Base-by-base conservation (phyloP, 257 asterid genomes). In the Phtheirospermum japonicum region DNA sequence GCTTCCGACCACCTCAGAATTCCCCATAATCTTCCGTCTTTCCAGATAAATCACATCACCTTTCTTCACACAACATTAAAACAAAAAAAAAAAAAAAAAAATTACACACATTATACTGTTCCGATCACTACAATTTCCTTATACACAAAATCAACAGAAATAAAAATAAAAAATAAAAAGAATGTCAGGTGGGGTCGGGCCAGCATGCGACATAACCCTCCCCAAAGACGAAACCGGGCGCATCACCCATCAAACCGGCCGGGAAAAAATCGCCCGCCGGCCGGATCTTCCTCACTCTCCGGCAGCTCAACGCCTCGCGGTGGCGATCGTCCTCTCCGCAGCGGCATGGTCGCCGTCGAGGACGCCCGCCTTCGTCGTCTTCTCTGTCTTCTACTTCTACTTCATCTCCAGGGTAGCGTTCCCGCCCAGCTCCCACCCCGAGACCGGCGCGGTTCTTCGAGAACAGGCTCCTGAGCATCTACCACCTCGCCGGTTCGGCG, bases 151-250 rank as follows among this genome's bases (percentile, higher is more conserved):
- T 40, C 9, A 10, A 11, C n/a, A n/a, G n/a, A n/a, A n/a, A n/a
- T n/a, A n/a, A n/a, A n/a, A n/a, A n/a, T n/a, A 51, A 51, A 51
- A 19, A 0, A 20, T 7, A 42, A 57, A 16, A 5, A 75, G 70
- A 63, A 87, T 87, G 95, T 79, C 95, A 14, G 83, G 84, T 58
- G 89, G 87, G 18, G 83, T 82, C 12, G 87, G 84, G 40, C 85
- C 82, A 23, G 19, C 69, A 33, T 28, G 76, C 28, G 85, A 72
- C 67, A 70, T 76, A 63, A n/a, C 63, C 13, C 65, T 77, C 49
- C 78, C 78, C 0, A 71, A 69, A 53, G 86, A 79, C 28, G 82
- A 73, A 50, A 1, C 59, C 73, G 1, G 50, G 2, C 45, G 0
- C 8, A 59, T 51, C 9, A 9, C 8, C 52, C 52, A 45, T 4